Evolutionary conservation across 2,329 filamentous ascomycete genomes (phyloP).

Genomic region (Achaetomium macrosporum): DNA sequence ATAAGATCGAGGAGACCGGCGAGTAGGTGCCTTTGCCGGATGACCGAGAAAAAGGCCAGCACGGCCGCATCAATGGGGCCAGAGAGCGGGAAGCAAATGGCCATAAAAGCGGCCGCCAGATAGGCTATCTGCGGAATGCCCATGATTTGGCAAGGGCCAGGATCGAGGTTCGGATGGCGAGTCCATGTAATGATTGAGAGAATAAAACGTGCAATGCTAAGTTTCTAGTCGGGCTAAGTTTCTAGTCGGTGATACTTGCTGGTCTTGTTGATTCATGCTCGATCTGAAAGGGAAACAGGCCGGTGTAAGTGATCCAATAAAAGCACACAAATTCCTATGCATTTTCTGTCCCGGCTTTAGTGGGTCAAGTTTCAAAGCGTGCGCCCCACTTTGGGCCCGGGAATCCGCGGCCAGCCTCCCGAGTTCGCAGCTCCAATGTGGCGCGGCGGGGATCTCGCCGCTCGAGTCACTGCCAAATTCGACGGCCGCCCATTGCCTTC

Average conservation of each 20-base stretch:
- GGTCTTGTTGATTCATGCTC: neutral
- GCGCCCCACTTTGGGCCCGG: no score
- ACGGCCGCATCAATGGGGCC: constrained; percentile 3
- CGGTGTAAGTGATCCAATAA: constrained; percentile 3
- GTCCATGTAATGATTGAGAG: no score
- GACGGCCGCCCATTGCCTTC: constrained; percentile 30
- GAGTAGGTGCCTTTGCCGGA: constrained; percentile 3
- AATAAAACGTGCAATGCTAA: no score
- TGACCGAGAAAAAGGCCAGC: neutral
- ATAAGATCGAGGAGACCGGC: neutral
- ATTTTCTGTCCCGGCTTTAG: constrained; percentile 1
- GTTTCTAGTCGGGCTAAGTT: no score
- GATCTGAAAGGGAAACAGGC: neutral
- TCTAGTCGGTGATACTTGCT: neutral
- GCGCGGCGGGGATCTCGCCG: constrained; percentile 21
- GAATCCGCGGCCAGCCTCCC: no score
- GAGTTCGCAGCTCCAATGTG: constrained; percentile 18
- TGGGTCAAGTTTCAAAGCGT: no score
- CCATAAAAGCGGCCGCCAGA: constrained; percentile 1
- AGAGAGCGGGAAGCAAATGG: constrained; percentile 9
- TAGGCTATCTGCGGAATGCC: neutral
- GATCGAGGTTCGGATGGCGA: no score
- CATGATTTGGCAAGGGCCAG: neutral
- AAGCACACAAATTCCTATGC: neutral
- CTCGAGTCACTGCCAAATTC: constrained; percentile 31